These are phyloP conservation scores for Plectosphaerella cucumerina DNA, from an alignment of 2,329 filamentous ascomycete genomes.

Conservation along the genomic window DNA sequence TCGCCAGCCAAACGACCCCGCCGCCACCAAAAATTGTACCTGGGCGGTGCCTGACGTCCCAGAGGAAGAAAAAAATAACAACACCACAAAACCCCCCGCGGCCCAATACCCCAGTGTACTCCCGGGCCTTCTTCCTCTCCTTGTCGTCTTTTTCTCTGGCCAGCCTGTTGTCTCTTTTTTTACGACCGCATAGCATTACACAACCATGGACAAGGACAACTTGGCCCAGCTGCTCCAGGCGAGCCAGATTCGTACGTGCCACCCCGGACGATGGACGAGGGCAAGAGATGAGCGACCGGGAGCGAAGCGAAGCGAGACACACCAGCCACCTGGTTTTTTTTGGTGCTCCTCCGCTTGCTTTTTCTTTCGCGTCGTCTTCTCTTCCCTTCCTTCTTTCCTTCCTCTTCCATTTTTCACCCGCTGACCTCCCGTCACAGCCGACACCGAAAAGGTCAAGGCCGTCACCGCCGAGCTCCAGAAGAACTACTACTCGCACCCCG, in stretches of 20 bases:
- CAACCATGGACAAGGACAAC: slow-evolving; percentile 54
- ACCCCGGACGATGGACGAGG: slow-evolving; percentile 5
- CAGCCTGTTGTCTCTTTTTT: slow-evolving; percentile 8
- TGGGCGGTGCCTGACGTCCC: not conserved
- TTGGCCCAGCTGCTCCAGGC: slow-evolving; percentile 84
- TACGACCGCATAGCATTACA: not conserved
- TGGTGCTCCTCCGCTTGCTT: not conserved
- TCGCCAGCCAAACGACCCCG: not conserved
- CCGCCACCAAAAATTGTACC: not conserved
- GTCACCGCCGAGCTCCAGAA: slow-evolving; percentile 89
- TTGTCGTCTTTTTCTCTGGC: slow-evolving; percentile 11
- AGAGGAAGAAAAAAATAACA: not conserved
- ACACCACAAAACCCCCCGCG: slow-evolving; percentile 7
- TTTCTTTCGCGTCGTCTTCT: slow-evolving; percentile 9
- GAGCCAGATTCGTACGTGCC: slow-evolving; percentile 74
- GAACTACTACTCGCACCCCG: slow-evolving; percentile 83
- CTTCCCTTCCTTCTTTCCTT: slow-evolving; percentile 9
- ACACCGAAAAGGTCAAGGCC: slow-evolving; percentile 84
- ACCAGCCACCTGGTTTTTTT: slow-evolving; percentile 2
- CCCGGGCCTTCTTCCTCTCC: slow-evolving; percentile 4
- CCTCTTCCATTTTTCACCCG: slow-evolving; percentile 5
- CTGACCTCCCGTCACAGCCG: slow-evolving; percentile 51
- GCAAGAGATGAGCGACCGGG: not conserved
- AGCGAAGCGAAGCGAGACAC: not conserved
- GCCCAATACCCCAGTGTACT: slow-evolving; percentile 3